These are phyloP conservation scores for Gossypium thurberi DNA, from an alignment of 345 rosid species.

Conservation along the genomic window DNA sequence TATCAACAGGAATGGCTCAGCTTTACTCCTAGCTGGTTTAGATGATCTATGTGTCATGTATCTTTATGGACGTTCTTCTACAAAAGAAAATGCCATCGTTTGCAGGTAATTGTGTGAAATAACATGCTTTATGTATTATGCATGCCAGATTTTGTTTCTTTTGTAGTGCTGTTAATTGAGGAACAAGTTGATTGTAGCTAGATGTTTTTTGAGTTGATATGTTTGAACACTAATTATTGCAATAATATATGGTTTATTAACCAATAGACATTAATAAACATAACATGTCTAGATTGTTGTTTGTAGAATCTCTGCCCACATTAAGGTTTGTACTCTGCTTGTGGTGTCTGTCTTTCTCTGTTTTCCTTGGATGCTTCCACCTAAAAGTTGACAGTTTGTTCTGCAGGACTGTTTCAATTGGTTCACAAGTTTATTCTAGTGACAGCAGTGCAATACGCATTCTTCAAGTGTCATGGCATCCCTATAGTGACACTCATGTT, in stretches of 20 bases:
- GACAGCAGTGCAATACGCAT: slow-evolving; percentile 47
- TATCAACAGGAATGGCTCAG: slow-evolving; percentile 75
- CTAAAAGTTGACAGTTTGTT: slow-evolving; percentile 13
- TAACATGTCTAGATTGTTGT: background rate
- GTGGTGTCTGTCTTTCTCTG: background rate
- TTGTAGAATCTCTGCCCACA: background rate
- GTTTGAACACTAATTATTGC: background rate
- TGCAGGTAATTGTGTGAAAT: slow-evolving; percentile 51
- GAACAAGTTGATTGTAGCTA: background rate
- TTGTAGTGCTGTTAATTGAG: background rate
- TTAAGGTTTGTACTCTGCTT: background rate
- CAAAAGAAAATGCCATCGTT: slow-evolving; percentile 38
- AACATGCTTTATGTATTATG: background rate
- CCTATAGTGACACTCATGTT: slow-evolving; percentile 69
- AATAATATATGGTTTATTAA: background rate
- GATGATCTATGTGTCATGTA: slow-evolving; percentile 64
- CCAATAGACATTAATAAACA: background rate
- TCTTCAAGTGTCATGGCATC: slow-evolving; percentile 79
- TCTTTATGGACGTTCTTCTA: slow-evolving; percentile 67
- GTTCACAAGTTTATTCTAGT: slow-evolving; percentile 54
- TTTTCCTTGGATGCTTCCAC: background rate
- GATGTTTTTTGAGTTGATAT: background rate
- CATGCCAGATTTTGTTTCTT: background rate
- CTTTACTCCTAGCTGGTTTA: slow-evolving; percentile 58
- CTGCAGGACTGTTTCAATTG: slow-evolving; percentile 72